phyloP scores from a whole-genome alignment of 345 rosid species.

The Jatropha curcas region DNA sequence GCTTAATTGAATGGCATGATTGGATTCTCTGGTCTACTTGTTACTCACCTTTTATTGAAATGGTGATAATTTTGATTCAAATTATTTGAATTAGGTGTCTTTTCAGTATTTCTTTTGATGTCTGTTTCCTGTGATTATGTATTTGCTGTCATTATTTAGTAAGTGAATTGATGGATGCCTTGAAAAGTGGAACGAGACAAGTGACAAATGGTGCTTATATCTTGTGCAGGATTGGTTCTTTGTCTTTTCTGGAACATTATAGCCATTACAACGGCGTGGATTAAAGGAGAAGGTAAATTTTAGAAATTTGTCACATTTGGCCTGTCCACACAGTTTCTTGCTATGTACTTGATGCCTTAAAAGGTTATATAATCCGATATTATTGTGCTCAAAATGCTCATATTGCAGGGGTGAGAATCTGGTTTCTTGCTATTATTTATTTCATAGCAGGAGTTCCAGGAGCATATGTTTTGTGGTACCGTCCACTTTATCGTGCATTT shows the following conservation, averaged over 20 bases:
- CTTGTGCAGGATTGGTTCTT: constrained; percentile 66
- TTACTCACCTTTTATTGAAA: neutral
- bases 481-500: constrained; percentile 92
- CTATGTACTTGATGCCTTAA: neutral
- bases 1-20: neutral
- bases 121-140: neutral
- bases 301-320: neutral
- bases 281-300: constrained; percentile 72
- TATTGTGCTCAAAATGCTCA: constrained; percentile 7
- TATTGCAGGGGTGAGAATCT: constrained; percentile 73
- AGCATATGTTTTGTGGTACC: constrained; percentile 56
- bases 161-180: neutral
- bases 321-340: neutral
- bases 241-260: constrained; percentile 88
- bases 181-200: neutral
- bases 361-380: neutral
- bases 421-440: constrained; percentile 94
- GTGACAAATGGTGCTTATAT: constrained; percentile 10
- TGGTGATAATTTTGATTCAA: neutral
- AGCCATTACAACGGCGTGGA: constrained; percentile 83
- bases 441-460: constrained; percentile 91
- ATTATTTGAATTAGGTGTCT: neutral
- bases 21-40: neutral
- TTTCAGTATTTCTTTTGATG: neutral
- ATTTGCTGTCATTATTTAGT: neutral